Conservation (phyloP, 2,329 filamentous ascomycete species). For the Xenoacremonium recifei region DNA sequence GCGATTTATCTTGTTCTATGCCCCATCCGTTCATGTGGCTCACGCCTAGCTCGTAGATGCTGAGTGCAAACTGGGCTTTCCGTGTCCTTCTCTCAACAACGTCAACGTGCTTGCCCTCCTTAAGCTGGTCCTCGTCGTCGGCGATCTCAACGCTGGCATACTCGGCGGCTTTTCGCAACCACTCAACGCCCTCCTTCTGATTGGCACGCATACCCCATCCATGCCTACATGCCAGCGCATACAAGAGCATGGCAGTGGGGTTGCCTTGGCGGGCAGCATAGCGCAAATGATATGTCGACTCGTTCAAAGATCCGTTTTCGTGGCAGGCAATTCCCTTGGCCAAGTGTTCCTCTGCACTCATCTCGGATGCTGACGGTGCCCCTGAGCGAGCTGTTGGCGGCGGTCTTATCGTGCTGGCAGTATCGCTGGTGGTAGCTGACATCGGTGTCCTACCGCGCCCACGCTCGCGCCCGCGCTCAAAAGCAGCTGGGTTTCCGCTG, state of each 20-base stretch:
- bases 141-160: conserved; percentile 78
- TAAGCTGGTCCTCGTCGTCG: conserved; percentile 69
- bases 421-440: conserved; percentile 52
- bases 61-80: conserved; percentile 90
- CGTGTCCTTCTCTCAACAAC: conserved; percentile 73
- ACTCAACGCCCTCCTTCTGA: conserved; percentile 83
- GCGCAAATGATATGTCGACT: conserved; percentile 94
- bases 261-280: conserved; percentile 83
- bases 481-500: conserved; percentile 16
- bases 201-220: conserved; percentile 98
- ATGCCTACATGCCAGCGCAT: conserved; percentile 90
- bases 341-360: conserved; percentile 84
- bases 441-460: conserved; percentile 47
- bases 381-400: conserved; percentile 41
- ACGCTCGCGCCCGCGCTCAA: conserved; percentile 28
- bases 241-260: conserved; percentile 92
- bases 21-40: conserved; percentile 99
- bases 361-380: conserved; percentile 61
- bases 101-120: conserved; percentile 64
- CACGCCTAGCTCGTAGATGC: conserved; percentile 93
- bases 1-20: conserved; percentile 83
- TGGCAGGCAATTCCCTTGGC: conserved; percentile 88
- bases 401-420: conserved; percentile 50
- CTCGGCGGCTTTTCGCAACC: conserved; percentile 89
- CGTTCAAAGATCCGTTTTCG: conserved; percentile 80